Percentiles rank a stretch among this genome's conserved stretches.
Evolutionary conservation across 139 green algal species (phyloP).

Genomic region (Closterium sp.): DNA sequence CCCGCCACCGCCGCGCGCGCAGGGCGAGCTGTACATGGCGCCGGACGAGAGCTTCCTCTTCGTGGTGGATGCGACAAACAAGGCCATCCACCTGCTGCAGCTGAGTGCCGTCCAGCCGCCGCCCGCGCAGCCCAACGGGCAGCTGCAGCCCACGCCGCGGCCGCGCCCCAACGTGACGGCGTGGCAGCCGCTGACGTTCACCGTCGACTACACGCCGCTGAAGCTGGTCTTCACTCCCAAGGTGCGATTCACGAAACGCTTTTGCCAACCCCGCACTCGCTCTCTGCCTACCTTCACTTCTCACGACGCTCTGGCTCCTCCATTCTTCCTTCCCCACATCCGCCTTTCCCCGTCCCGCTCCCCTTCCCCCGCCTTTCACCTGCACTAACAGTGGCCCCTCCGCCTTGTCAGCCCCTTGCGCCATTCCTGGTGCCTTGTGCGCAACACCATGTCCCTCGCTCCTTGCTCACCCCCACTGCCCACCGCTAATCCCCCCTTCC

Average conservation of each 20-base stretch:
- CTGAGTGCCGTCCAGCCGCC: slow-evolving; percentile 5
- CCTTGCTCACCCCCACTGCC: too few relatives aligned
- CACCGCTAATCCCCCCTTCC: too few relatives aligned
- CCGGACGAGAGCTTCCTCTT: slow-evolving; percentile 4
- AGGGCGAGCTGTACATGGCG: slow-evolving; percentile 2
- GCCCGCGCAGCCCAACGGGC: not conserved
- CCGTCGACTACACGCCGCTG: not conserved
- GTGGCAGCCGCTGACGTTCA: slow-evolving; percentile 5
- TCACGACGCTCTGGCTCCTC: too few relatives aligned
- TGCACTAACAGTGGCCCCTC: too few relatives aligned
- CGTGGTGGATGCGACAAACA: not conserved
- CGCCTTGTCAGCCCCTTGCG: too few relatives aligned
- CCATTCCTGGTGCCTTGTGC: too few relatives aligned
- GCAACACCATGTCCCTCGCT: too few relatives aligned
- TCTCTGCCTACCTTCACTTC: too few relatives aligned
- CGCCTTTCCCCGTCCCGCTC: not conserved
- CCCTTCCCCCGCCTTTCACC: too few relatives aligned
- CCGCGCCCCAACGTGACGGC: not conserved
- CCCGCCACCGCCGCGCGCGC: not conserved
- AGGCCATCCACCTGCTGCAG: slow-evolving; percentile 3
- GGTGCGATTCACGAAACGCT: not conserved
- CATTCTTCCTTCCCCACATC: too few relatives aligned
- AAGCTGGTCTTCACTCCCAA: not conserved
- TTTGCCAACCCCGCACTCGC: too few relatives aligned
- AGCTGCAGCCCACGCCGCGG: not conserved